Conservation (phyloP, 768 basidiomycete species). For the Imleria badia region DNA sequence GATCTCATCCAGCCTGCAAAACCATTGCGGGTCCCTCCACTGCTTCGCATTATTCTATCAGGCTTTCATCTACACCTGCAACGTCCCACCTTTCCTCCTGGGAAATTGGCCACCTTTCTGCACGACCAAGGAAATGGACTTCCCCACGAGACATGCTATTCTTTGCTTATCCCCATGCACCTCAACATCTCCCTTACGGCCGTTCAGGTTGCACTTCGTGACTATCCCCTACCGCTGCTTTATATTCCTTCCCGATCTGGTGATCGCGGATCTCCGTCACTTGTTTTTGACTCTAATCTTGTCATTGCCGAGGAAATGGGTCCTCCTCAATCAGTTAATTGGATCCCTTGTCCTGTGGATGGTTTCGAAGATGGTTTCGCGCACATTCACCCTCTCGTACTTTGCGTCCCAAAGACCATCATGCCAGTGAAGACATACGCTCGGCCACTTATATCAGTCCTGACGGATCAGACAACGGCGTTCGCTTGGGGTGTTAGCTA, state of each 20-base stretch:
- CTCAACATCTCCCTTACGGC: slow-evolving; percentile 64
- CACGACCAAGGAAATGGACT: slow-evolving; percentile 64
- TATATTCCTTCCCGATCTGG: slow-evolving; percentile 54
- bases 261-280: slow-evolving; percentile 40
- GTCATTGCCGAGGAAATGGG: slow-evolving; percentile 90
- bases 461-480: slow-evolving; percentile 62
- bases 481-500: slow-evolving; percentile 92
- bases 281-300: slow-evolving; percentile 72
- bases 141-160: slow-evolving; percentile 68
- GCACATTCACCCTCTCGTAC: slow-evolving; percentile 51
- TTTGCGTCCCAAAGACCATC: slow-evolving; percentile 82
- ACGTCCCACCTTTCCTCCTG: slow-evolving; percentile 57
- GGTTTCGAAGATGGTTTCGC: slow-evolving; percentile 51
- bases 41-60: slow-evolving; percentile 65
- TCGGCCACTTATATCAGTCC: slow-evolving; percentile 65
- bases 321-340: slow-evolving; percentile 60
- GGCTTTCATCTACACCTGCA: slow-evolving; percentile 57
- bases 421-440: slow-evolving; percentile 96
- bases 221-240: slow-evolving; percentile 88
- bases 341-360: slow-evolving; percentile 68
- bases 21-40: slow-evolving; percentile 49
- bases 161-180: slow-evolving; percentile 81
- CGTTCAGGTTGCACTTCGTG: slow-evolving; percentile 67
- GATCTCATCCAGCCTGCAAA: slow-evolving; percentile 45
- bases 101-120: slow-evolving; percentile 61